Percentiles rank a stretch among this genome's conserved stretches.
Evolutionary conservation across 257 asterid species (phyloP).

Genomic region (Gardenia jasminoides): DNA sequence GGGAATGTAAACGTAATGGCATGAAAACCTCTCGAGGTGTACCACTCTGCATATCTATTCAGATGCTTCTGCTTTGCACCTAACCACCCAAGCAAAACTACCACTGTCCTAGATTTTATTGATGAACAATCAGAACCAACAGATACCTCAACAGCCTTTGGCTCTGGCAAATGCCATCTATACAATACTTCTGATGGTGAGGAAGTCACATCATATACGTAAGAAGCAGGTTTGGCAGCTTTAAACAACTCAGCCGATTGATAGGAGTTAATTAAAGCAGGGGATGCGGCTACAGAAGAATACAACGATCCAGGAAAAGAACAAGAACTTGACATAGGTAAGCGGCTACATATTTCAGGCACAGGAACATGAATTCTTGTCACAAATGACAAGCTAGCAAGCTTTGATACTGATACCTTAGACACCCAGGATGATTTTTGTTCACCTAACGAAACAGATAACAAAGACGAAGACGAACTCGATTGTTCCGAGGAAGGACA

Average conservation of each 20-base stretch:
- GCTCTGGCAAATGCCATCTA: constrained; percentile 89
- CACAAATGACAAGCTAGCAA: constrained; percentile 51
- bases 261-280: constrained; percentile 42
- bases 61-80: constrained; percentile 95
- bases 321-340: constrained; percentile 32
- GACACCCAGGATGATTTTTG: constrained; percentile 65
- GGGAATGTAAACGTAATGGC: constrained; percentile 89
- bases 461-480: constrained; percentile 27
- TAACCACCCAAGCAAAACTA: constrained; percentile 91
- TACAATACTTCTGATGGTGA: constrained; percentile 56
- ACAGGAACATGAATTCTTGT: constrained; percentile 45
- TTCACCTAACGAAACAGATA: constrained; percentile 30
- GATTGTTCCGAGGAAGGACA: constrained; percentile 44
- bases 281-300: constrained; percentile 42
- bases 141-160: constrained; percentile 41
- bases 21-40: constrained; percentile 82
- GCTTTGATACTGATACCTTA: constrained; percentile 55
- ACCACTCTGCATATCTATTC: constrained; percentile 83
- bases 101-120: constrained; percentile 73
- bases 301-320: constrained; percentile 12
- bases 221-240: constrained; percentile 52
- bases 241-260: constrained; percentile 57
- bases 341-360: constrained; percentile 42
- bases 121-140: constrained; percentile 44
- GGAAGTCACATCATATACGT: constrained; percentile 33